Evolutionary conservation across 768 basidiomycete genomes (phyloP).

Genomic region (Kwoniella dejecticola): DNA sequence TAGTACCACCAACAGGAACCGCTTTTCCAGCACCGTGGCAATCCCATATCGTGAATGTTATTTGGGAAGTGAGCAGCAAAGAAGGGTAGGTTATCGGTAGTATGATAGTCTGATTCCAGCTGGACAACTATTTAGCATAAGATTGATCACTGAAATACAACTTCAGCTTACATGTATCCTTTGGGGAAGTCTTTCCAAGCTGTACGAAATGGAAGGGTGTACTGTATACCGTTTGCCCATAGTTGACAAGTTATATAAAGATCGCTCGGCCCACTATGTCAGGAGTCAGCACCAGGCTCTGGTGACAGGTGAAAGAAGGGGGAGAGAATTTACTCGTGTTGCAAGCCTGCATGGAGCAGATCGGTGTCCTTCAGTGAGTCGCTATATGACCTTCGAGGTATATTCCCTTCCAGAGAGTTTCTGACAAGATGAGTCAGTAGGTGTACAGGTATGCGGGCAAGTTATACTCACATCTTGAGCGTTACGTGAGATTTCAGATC

Average conservation of each 20-base stretch:
- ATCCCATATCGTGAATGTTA: constrained; percentile 95
- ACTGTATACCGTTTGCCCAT: constrained; percentile 85
- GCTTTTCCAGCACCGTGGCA: constrained; percentile 79
- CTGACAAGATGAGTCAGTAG: constrained; percentile 18
- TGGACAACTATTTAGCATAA: constrained; percentile 47
- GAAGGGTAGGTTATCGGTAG: constrained; percentile 92
- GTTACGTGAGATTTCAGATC: constrained; percentile 86
- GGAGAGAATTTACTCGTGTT: constrained; percentile 62
- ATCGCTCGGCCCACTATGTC: constrained; percentile 76
- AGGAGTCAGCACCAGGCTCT: constrained; percentile 7
- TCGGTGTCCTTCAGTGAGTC: constrained; percentile 83
- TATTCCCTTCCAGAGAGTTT: constrained; percentile 69
- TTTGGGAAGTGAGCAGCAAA: constrained; percentile 81
- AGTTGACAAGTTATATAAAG: constrained; percentile 92
- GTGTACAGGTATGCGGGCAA: too few species aligned
- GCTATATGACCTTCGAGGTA: constrained; percentile 70
- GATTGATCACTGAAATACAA: constrained; percentile 1
- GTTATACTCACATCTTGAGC: constrained; percentile 51
- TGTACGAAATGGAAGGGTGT: constrained; percentile 88
- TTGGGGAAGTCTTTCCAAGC: constrained; percentile 90
- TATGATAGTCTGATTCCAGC: constrained; percentile 95
- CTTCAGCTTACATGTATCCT: constrained; percentile 66
- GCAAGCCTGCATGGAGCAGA: constrained; percentile 77
- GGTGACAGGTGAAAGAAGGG: too few species aligned
- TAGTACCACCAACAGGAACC: constrained; percentile 85